These are phyloP conservation scores for Fusarium denticulatum DNA, from an alignment of 2,329 filamentous ascomycete genomes.

Conservation along the genomic window DNA sequence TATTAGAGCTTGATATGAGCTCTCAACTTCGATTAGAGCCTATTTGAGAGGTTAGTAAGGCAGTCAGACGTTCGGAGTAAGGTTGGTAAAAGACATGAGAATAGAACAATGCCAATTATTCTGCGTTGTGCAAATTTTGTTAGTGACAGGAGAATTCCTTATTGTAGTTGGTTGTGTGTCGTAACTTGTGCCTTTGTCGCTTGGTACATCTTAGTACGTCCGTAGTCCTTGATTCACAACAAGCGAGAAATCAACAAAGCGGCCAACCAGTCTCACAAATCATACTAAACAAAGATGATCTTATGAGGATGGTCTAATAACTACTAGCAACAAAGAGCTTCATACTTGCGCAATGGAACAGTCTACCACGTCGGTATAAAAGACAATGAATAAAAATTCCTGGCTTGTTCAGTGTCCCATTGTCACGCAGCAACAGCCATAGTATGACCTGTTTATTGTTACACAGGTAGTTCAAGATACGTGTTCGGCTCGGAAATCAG, in stretches of 20 bases:
- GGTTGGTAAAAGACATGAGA: not conserved
- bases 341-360: fast-evolving
- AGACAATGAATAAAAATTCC: not conserved
- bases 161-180: not conserved
- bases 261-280: too few species aligned
- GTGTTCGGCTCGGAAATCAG: not conserved
- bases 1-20: not conserved
- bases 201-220: not conserved
- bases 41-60: not conserved
- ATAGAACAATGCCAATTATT: not conserved
- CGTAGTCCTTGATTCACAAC: not conserved
- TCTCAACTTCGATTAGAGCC: not conserved
- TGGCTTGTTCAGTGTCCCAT: not conserved
- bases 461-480: fast-evolving
- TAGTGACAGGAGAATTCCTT: too few species aligned
- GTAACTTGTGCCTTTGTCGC: not conserved
- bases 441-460: too few species aligned
- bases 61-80: not conserved
- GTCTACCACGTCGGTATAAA: fast-evolving
- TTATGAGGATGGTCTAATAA: fast-evolving
- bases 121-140: fast-evolving
- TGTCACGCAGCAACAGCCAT: too few species aligned
- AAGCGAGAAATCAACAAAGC: too few species aligned
- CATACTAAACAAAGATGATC: not conserved
- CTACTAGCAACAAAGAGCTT: not conserved